Evolutionary conservation across 495 filamentous ascomycete genomes (phyloP).

Genomic region (Penicillium steckii): DNA sequence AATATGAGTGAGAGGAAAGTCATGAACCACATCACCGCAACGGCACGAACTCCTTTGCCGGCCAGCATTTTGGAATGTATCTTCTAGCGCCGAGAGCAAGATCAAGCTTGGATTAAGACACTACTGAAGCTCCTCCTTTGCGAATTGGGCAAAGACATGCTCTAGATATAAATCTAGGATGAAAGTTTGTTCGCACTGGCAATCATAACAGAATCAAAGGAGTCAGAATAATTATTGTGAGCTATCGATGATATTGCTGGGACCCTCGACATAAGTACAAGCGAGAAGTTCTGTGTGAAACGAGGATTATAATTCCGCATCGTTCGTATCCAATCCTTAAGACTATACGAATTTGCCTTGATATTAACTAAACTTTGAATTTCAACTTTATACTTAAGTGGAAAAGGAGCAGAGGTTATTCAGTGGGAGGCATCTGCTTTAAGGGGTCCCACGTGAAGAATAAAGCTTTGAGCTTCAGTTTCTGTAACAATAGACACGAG

Average conservation of each 20-base stretch:
- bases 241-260: not conserved
- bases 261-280: not conserved
- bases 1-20: slow-evolving; percentile 17
- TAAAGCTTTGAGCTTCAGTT: not conserved
- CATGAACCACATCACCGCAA: slow-evolving; percentile 24
- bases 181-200: no score
- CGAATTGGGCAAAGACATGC: no score
- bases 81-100: not conserved
- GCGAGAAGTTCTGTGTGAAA: not conserved
- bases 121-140: no score
- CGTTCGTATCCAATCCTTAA: not conserved
- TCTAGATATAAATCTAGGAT: not conserved
- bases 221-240: no score
- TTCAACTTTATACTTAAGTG: no score
- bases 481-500: not conserved
- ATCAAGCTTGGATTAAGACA: no score
- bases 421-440: no score
- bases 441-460: not conserved
- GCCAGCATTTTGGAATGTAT: slow-evolving; percentile 12
- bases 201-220: no score
- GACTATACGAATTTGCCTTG: no score
- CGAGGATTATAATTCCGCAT: not conserved
- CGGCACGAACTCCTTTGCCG: slow-evolving; percentile 16
- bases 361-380: no score
- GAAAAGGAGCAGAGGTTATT: not conserved